Conservation (phyloP, 2,329 filamentous ascomycete genomes). For the Aspergillus melleus region DNA sequence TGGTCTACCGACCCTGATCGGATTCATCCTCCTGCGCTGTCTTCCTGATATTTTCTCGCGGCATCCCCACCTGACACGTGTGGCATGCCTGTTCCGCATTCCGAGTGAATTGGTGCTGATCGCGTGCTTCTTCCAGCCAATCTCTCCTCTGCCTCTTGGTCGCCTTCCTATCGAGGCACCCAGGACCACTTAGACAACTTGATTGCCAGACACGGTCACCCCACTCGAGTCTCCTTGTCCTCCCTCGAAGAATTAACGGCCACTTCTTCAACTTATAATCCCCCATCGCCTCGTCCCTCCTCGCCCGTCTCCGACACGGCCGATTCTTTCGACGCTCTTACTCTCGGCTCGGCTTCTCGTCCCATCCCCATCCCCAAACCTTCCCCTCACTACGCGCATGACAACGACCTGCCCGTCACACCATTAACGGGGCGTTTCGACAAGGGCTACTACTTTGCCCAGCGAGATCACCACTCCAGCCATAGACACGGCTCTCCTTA, state of each 20-base stretch:
- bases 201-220: constrained; percentile 40
- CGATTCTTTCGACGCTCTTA: constrained; percentile 28
- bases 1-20: background rate
- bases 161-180: constrained; percentile 28
- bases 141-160: constrained; percentile 22
- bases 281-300: constrained; percentile 27
- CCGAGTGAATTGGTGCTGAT: constrained; percentile 27
- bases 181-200: constrained; percentile 39
- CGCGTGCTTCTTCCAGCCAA: constrained; percentile 23
- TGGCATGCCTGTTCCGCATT: constrained; percentile 26
- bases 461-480: constrained; percentile 23
- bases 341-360: constrained; percentile 29
- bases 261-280: constrained; percentile 38
- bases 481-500: constrained; percentile 17
- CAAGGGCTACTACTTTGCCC: constrained; percentile 35
- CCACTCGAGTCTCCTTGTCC: constrained; percentile 39
- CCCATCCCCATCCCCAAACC: constrained; percentile 39
- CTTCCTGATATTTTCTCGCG: constrained; percentile 5
- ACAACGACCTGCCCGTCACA: constrained; percentile 38
- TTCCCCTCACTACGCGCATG: constrained; percentile 20
- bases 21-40: background rate
- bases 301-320: constrained; percentile 25
- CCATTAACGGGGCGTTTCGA: constrained; percentile 41
- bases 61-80: constrained; percentile 30
- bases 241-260: constrained; percentile 39